Evolutionary conservation across 192 early-diverging fungal genomes (phyloP), one percentile per base, ranked within the genome.

Genomic region (Podochytrium sp.): DNA sequence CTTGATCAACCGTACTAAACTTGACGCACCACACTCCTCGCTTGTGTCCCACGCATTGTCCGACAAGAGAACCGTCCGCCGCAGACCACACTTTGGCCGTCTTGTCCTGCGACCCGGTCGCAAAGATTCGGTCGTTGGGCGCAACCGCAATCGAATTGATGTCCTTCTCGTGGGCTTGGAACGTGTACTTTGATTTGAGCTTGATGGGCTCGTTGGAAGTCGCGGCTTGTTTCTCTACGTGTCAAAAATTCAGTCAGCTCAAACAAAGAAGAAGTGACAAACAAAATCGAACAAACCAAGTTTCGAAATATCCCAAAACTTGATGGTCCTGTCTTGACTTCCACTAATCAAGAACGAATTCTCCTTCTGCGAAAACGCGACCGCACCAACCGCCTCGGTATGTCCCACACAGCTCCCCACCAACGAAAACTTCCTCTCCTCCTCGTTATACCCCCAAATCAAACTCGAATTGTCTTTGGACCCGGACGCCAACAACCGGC

Each of bases 1-100:
- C 92, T 65, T 97, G 92, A 77, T 99, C 98, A 3, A 96, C 91
- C n/a, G 94, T 92, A n/a, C 94, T 96, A 66, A 99, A 98, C 53
- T 88, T 83, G 35, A 95, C 90, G 30, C 87, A 87, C 98, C 98
- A 99, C 32, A 99, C 90, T 68, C 98, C 98, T 63, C 96, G 92
- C 63, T 89, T 89, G 79, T 99, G 98, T 29, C 98, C 98, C 64
- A 88, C 91, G 77, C 91, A 90, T 3, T 87, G 91, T 49, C 93
- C 94, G 1, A 97, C 55, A 30, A 90, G 83, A 27, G 81, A 85
- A 20, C 96, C 96, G 18, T 93, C 90, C 35, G 86, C 88, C 3
- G 57, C 42, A 30, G 23, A n/a, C 47, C 67, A 76, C 7, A 97
- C 71, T 80, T 96, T 98, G 65, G 93, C 93, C 0, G 93, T 90